Evolutionary conservation across 495 filamentous ascomycete genomes (phyloP), one percentile per base, ranked within the genome.

Genomic region (Bathelium albidoporum): DNA sequence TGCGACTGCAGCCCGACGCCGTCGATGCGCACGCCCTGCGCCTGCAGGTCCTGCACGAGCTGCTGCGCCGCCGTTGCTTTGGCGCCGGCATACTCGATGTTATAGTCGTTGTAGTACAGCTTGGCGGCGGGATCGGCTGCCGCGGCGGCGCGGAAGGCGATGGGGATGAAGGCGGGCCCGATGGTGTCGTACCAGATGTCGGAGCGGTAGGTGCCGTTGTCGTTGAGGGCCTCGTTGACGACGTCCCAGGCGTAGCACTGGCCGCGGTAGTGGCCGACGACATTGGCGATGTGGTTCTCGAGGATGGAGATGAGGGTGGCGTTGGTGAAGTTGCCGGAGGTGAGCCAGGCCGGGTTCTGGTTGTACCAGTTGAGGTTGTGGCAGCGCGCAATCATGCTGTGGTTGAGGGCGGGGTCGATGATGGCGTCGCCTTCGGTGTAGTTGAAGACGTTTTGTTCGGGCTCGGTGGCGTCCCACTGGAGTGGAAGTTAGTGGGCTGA

Each of bases 71-170:
- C 70, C 53, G 70, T 65, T 24, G 79, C 73, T 72, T 87, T 86
- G 68, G 75, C 68, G 29, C 77, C 76, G 44, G 78, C 74, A 67
- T 74, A 75, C 71, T 86, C 83, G 66, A 87, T 80, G 71, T 82
- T 82, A 76, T 85, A 87, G 75, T 87, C 84, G 74, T 89, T 89
- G 76, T 87, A 86, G 77, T 87, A 89, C 36, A 83, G 78, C 70
- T 81, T 82, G 22, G 73, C 74, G 58, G 66, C 65, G 3, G 76
- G 76, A 66, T 82, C 77, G 64, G 78, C 81, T 29, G 69, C 65
- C 28, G 62, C 41, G 44, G 71, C 73, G 58, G 69, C 68, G 58
- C 67, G 58, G 65, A 73, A 76, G 0, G 74, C 74, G 28, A 68
- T 60, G 39, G 63, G 65, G 28, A 76, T 64, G 64, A 73, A 76